phyloP scores from a whole-genome alignment of 129 eudicot species.

The Dittrichia graveolens region DNA sequence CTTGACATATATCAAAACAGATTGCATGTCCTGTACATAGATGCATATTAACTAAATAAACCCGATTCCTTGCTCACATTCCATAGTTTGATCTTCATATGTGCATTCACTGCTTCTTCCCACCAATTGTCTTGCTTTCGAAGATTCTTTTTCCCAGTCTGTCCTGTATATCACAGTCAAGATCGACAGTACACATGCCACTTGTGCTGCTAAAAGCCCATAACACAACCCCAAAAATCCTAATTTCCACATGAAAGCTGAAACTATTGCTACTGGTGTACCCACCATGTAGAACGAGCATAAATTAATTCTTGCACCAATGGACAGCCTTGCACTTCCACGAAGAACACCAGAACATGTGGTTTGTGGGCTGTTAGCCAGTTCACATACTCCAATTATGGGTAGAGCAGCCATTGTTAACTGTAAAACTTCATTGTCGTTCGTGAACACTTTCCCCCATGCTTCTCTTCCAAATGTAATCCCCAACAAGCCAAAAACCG shows the following conservation, averaged over 20 bases:
- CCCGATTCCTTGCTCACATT: slow-evolving; percentile 60
- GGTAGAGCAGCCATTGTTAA: slow-evolving; percentile 75
- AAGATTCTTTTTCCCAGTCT: slow-evolving; percentile 83
- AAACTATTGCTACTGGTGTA: slow-evolving; percentile 74
- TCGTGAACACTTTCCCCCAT: slow-evolving; percentile 85
- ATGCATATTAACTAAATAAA: slow-evolving; percentile 38
- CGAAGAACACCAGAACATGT: slow-evolving; percentile 95
- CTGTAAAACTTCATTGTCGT: slow-evolving; percentile 70
- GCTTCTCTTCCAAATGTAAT: slow-evolving; percentile 74
- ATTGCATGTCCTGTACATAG: slow-evolving; percentile 30
- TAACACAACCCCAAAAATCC: slow-evolving; percentile 85
- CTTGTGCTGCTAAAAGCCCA: slow-evolving; percentile 95
- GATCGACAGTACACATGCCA: slow-evolving; percentile 69
- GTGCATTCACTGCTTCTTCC: slow-evolving; percentile 47
- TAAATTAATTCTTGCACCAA: slow-evolving; percentile 79
- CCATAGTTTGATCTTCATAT: slow-evolving; percentile 39
- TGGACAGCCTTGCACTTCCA: slow-evolving; percentile 85
- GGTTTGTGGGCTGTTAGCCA: slow-evolving; percentile 98
- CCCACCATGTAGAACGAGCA: slow-evolving; percentile 94
- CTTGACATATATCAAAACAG: slow-evolving; percentile 12
- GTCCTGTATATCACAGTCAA: slow-evolving; percentile 61
- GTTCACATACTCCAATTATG: slow-evolving; percentile 84
- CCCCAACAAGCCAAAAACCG: slow-evolving; percentile 71
- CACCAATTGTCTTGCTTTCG: slow-evolving; percentile 77
- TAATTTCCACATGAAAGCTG: slow-evolving; percentile 66